These are phyloP conservation scores for Fagopyrum tataricum DNA, from an alignment of 148 eudicot species.

Conservation along the genomic window DNA sequence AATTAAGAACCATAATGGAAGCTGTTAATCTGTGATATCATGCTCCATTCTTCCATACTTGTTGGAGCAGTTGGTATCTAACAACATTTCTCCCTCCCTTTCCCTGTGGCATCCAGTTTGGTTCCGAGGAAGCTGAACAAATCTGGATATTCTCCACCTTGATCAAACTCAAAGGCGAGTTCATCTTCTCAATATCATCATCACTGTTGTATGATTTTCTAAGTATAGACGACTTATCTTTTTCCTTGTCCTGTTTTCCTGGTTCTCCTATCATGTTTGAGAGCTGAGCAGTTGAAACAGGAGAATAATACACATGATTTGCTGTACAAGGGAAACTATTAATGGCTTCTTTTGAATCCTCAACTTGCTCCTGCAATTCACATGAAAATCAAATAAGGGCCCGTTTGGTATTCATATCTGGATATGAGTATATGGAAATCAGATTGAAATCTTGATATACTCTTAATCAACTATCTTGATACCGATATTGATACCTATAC, in stretches of 20 bases:
- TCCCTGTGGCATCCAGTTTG: constrained; percentile 45
- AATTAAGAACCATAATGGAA: background rate
- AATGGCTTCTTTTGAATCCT: constrained; percentile 28
- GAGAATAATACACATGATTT: constrained; percentile 45
- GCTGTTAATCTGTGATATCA: constrained; percentile 1
- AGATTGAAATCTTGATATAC: no score
- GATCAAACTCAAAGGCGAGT: constrained; percentile 53
- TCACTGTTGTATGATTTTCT: constrained; percentile 79
- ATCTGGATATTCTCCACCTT: constrained; percentile 37
- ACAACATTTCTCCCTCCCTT: constrained; percentile 52
- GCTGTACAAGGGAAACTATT: constrained; percentile 57
- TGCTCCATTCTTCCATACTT: constrained; percentile 64
- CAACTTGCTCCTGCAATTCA: constrained; percentile 14
- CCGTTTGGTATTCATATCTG: no score
- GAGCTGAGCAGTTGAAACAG: constrained; percentile 51
- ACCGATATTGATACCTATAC: no score
- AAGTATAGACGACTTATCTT: constrained; percentile 53
- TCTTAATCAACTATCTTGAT: no score
- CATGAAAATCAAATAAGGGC: background rate
- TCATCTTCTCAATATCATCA: constrained; percentile 80
- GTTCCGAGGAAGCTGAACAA: constrained; percentile 37
- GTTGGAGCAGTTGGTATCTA: constrained; percentile 71
- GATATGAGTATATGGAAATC: no score
- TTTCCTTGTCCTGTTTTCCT: constrained; percentile 38
- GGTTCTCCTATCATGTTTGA: constrained; percentile 46